Evolutionary conservation across 176 grass and related monocot genomes (phyloP).

Genomic region (Coix lacrymajobi): DNA sequence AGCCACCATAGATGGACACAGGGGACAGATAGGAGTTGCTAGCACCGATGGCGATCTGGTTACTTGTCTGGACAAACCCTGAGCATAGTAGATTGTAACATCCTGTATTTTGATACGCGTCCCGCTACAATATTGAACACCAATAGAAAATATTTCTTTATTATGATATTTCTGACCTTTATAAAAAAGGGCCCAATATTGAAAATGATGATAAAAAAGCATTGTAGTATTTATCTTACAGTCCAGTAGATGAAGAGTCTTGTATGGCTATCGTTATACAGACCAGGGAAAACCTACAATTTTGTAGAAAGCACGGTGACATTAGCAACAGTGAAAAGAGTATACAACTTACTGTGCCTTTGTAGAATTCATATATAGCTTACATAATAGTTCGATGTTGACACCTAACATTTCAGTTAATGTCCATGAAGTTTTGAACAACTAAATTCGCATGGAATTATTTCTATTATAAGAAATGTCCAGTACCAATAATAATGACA

Average conservation of each 20-base stretch:
- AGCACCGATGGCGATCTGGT: slow-evolving; percentile 27
- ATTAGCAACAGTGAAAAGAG: too few species aligned
- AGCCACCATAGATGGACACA: too few species aligned
- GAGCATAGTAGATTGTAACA: slow-evolving; percentile 78
- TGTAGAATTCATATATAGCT: too few species aligned
- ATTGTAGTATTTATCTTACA: slow-evolving; percentile 41
- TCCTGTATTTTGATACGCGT: slow-evolving; percentile 67
- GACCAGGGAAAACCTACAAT: slow-evolving; percentile 63
- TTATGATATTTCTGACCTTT: too few species aligned
- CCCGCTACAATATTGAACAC: slow-evolving; percentile 44
- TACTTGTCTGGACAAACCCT: slow-evolving; percentile 82
- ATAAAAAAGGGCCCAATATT: background rate
- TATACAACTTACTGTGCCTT: too few species aligned
- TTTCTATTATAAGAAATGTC: too few species aligned
- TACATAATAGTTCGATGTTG: too few species aligned
- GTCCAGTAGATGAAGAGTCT: slow-evolving; percentile 84
- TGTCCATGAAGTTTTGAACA: too few species aligned
- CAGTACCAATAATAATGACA: too few species aligned
- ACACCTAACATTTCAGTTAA: too few species aligned
- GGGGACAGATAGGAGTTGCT: too few species aligned
- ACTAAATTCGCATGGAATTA: too few species aligned
- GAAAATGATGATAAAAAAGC: background rate
- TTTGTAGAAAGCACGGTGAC: background rate
- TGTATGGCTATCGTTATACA: slow-evolving; percentile 58
- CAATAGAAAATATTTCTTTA: slow-evolving; percentile 15